phyloP scores from a whole-genome alignment of 345 rosid genomes.

The Arabidopsis suecica region DNA sequence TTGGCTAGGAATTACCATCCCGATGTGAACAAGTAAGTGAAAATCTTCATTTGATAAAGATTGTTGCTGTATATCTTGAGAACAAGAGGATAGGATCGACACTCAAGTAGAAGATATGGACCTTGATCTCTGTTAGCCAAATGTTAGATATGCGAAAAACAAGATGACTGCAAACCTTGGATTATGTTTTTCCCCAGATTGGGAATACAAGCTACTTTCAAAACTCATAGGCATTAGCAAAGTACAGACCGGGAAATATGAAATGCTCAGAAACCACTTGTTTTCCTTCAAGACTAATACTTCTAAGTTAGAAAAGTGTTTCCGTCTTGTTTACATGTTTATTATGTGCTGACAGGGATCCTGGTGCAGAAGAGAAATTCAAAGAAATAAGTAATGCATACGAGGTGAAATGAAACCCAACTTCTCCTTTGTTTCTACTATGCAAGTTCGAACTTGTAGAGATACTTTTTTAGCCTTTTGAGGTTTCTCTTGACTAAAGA shows the following conservation, averaged over 20 bases:
- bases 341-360: constrained; percentile 58
- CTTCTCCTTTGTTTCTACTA: neutral
- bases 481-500: constrained; percentile 1
- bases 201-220: constrained; percentile 5
- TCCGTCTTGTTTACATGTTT: constrained; percentile 15
- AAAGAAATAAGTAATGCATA: constrained; percentile 99
- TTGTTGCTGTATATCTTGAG: neutral
- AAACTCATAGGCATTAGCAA: neutral
- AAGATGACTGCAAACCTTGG: neutral
- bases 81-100: neutral
- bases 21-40: constrained; percentile 94
- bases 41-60: neutral
- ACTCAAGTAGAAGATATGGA: constrained; percentile 2
- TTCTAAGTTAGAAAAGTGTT: neutral
- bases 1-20: constrained; percentile 97
- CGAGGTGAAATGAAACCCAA: constrained; percentile 59
- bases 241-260: neutral
- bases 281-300: neutral
- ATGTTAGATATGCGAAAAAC: neutral
- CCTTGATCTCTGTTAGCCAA: neutral
- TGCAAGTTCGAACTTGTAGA: constrained; percentile 7
- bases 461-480: neutral
- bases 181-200: neutral
- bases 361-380: constrained; percentile 90
- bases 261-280: constrained; percentile 8